Conservation (phyloP, 805 yeast species). For the Candida xyloterini region DNA sequence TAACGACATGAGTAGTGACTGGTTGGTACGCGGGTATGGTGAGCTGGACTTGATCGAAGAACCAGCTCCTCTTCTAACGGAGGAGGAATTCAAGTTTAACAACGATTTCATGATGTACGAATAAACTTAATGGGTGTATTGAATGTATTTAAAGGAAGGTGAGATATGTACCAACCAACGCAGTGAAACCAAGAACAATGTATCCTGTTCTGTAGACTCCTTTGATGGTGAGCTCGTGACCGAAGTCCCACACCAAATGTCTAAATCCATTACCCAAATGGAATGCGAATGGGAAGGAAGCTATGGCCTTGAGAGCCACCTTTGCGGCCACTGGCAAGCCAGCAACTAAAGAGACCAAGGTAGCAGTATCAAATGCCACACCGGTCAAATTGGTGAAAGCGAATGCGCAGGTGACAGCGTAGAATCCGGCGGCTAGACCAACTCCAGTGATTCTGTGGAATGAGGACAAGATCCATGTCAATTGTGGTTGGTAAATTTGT, state of each 20-base stretch:
- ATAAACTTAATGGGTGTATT: conserved; percentile 4
- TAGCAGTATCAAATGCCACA: conserved; percentile 48
- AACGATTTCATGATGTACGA: conserved; percentile 24
- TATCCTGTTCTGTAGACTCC: conserved; percentile 95
- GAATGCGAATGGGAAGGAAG: conserved; percentile 82
- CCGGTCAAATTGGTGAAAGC: conserved; percentile 70
- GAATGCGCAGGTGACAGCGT: conserved; percentile 71
- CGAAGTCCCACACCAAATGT: conserved; percentile 92
- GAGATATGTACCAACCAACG: conserved; percentile 55
- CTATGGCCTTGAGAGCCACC: conserved; percentile 60
- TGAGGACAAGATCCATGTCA: conserved; percentile 77
- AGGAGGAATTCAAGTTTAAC: conserved; percentile 16
- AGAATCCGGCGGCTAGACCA: conserved; percentile 73
- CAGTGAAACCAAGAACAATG: conserved; percentile 67
- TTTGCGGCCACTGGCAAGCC: conserved; percentile 64
- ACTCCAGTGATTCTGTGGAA: conserved; percentile 89
- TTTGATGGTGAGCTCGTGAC: conserved; percentile 70
- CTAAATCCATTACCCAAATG: conserved; percentile 86
- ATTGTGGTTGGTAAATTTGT: conserved; percentile 85
- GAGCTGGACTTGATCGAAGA: conserved; percentile 8
- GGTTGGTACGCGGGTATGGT: conserved; percentile 9
- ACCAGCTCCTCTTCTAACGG: conserved; percentile 4
- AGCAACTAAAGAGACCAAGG: conserved; percentile 53
- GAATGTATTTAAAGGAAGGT: conserved; percentile 36
- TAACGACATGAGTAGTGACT: conserved; percentile 6